These are phyloP conservation scores for Biscogniauxia marginata DNA, from an alignment of 2,329 filamentous ascomycete genomes.

Conservation along the genomic window DNA sequence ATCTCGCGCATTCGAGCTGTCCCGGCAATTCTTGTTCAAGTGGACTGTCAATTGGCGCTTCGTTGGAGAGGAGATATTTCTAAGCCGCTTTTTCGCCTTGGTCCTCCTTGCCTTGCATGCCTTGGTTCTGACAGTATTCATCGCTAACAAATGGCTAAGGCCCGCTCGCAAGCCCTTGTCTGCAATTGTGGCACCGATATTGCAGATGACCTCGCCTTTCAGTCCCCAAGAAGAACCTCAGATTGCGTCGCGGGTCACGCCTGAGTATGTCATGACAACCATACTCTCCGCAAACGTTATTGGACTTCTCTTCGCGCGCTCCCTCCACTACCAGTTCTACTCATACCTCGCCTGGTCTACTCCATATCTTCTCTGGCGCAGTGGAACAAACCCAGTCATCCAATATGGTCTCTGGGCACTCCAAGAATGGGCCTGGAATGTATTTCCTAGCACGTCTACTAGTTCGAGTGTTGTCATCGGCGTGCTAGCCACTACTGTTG, in stretches of 20 bases:
- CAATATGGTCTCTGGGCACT: slow-evolving; percentile 69
- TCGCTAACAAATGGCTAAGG: slow-evolving; percentile 67
- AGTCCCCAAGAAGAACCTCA: slow-evolving; percentile 51
- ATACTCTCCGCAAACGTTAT: slow-evolving; percentile 75
- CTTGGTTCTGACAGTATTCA: slow-evolving; percentile 64
- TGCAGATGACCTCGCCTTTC: slow-evolving; percentile 46
- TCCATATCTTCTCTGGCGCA: slow-evolving; percentile 82
- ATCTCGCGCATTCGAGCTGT: slow-evolving; percentile 83
- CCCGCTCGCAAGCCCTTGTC: slow-evolving; percentile 60
- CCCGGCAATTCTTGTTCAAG: slow-evolving; percentile 87
- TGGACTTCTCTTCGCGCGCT: slow-evolving; percentile 82
- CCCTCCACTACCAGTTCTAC: slow-evolving; percentile 94
- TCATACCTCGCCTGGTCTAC: slow-evolving; percentile 87
- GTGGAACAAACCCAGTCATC: slow-evolving; percentile 64
- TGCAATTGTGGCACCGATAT: slow-evolving; percentile 49
- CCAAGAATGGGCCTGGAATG: slow-evolving; percentile 94
- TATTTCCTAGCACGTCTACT: slow-evolving; percentile 71
- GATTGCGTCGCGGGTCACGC: slow-evolving; percentile 60
- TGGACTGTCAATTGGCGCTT: slow-evolving; percentile 99
- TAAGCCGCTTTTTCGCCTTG: slow-evolving; percentile 66
- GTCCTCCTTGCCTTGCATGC: slow-evolving; percentile 65
- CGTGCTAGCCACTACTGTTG: slow-evolving; percentile 66
- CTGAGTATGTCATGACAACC: slow-evolving; percentile 72
- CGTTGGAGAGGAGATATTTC: slow-evolving; percentile 77
- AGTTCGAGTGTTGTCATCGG: slow-evolving; percentile 66